Evolutionary conservation across 2,329 filamentous ascomycete species (phyloP), one percentile per base, ranked within the genome.

Genomic region (Claviceps lovelessii): DNA sequence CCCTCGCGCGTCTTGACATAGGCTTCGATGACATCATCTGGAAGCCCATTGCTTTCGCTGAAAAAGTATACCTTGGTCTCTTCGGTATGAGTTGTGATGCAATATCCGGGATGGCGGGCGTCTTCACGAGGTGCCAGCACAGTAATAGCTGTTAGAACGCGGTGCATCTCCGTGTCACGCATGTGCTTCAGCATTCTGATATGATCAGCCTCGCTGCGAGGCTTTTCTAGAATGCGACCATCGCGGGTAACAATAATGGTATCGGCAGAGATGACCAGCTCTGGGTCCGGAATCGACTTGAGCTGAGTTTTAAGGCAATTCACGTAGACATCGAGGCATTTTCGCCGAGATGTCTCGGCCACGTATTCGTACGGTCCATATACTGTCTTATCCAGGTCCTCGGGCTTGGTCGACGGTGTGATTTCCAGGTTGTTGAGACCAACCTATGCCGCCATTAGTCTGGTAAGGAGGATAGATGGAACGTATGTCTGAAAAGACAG

Each of bases 31-130:
- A 95, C 79, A 57, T 95, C 90, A 71, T 98, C 91, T 15, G 75
- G 72, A 56, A 82, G 65, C 4, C 79, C 79, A 17, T 79, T 73
- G 15, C 64, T 62, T 61, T 78, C 79, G 56, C 76, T 70, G 65
- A 90, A 88, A 70, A 98, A 98, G 65, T 79, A 81, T n/a, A 98
- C 93, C 58, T 77, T 80, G 48, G 91, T 97, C 76, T 95, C 90
- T 73, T 97, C 91, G 5, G 93, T 88, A 64, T 86, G 80, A 47
- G 80, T 83, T 63, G 88, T 84, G 52, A 95, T 74, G 58, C 83
- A 82, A 72, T 98, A 98, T 0, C 93, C 93, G 0, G 93, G 93
- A 65, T 88, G 82, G 54, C 81, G 73, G 0, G 89, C 85, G 65
- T 89, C 90, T 54, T 85, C 84, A 57, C 91, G 72, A 28, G 93